A percentile compares a stretch with the other conserved stretches of the same genome.
Conservation (phyloP, 805 yeast species). For the Candida suzukii region DNA sequence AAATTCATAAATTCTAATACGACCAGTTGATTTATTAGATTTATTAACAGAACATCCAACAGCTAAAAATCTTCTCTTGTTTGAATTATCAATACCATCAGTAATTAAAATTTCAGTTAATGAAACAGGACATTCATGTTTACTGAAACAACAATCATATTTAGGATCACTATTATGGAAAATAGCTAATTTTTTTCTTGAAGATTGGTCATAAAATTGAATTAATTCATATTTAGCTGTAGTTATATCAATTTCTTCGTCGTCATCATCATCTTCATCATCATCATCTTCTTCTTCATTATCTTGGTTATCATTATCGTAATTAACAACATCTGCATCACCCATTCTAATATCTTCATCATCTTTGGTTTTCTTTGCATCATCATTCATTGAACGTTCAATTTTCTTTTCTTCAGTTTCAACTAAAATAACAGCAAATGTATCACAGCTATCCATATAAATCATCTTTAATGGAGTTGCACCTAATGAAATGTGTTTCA, state of each 20-base stretch:
- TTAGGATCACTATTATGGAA: neutral
- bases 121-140: neutral
- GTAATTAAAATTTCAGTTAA: neutral
- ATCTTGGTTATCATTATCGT: no score
- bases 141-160: neutral
- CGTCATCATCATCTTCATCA: neutral
- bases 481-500: slow-evolving; percentile 18
- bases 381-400: neutral
- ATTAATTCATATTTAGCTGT: neutral
- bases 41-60: neutral
- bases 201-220: neutral
- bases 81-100: neutral
- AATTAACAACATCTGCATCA: no score
- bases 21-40: neutral
- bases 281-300: no score
- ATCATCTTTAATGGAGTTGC: slow-evolving; percentile 19
- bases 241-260: neutral
- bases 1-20: neutral
- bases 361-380: neutral
- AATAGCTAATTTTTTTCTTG: neutral
- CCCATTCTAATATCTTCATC: no score
- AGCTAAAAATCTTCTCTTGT: neutral
- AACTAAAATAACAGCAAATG: slow-evolving; percentile 14
- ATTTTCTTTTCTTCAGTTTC: neutral
- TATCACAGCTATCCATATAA: slow-evolving; percentile 13